These are phyloP conservation scores for Linanthus parryae DNA, from an alignment of 148 eudicot genomes.

Conservation along the genomic window DNA sequence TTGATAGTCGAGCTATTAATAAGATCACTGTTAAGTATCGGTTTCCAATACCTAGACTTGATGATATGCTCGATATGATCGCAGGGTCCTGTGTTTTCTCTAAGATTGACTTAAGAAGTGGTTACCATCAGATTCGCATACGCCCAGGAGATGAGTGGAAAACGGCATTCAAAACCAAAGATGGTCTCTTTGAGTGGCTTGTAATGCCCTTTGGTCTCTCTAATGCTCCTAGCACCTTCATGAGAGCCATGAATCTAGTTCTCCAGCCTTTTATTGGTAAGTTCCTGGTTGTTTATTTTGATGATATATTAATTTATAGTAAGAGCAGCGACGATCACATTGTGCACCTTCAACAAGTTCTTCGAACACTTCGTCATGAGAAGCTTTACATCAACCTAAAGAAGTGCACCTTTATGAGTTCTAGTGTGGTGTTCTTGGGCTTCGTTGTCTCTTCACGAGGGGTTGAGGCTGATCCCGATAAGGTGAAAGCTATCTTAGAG, in stretches of 20 bases:
- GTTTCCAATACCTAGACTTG: conserved; percentile 1
- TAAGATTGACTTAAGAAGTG: conserved; percentile 1
- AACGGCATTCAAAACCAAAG: neutral
- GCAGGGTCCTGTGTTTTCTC: neutral
- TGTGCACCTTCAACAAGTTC: neutral
- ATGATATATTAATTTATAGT: neutral
- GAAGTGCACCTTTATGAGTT: too few species aligned
- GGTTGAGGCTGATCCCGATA: too few species aligned
- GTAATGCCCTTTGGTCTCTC: conserved; percentile 8
- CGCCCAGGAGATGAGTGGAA: neutral
- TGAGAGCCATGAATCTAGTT: neutral
- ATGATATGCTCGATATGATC: neutral
- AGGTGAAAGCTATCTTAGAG: too few species aligned
- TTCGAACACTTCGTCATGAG: too few species aligned
- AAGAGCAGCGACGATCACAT: neutral
- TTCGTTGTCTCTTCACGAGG: too few species aligned
- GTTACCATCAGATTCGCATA: conserved; percentile 7
- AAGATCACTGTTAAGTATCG: conserved; percentile 1
- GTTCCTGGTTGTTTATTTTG: conserved; percentile 2
- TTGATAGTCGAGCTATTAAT: neutral
- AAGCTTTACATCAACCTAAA: too few species aligned
- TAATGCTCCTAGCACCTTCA: conserved; percentile 8
- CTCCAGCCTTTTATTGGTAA: conserved; percentile 1
- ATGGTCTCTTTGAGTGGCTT: conserved; percentile 7
- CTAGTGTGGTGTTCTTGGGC: too few species aligned